A percentile compares a stretch with the other conserved stretches of the same genome.
These are phyloP conservation scores for Styphnolobium japonicum DNA, from an alignment of 306 rosid genomes.

Conservation along the genomic window DNA sequence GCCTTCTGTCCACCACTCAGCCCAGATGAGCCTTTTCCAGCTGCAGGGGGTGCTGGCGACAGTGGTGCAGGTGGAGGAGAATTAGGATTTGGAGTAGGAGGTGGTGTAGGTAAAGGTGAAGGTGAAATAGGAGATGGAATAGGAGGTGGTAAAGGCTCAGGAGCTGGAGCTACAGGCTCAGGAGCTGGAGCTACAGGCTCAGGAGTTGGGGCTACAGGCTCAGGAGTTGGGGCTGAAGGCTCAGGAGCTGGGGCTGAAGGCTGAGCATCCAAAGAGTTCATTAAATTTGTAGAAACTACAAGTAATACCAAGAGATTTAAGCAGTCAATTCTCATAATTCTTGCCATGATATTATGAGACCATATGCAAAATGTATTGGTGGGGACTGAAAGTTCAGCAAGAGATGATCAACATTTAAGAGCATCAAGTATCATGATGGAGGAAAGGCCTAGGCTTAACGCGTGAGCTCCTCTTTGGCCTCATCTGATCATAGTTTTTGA, in stretches of 20 bases:
- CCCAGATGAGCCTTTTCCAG: background rate
- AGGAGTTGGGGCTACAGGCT: background rate
- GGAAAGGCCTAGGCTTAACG: background rate
- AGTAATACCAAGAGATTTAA: background rate
- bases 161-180: background rate
- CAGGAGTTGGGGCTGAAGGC: background rate
- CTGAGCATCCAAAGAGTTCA: conserved; percentile 13
- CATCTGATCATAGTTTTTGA: background rate
- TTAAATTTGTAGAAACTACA: background rate
- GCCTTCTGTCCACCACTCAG: conserved; percentile 25
- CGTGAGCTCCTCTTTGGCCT: background rate
- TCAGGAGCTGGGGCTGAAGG: background rate
- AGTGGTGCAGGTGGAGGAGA: background rate
- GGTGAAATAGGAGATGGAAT: background rate
- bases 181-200: background rate
- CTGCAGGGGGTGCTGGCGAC: background rate
- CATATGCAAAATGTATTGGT: background rate
- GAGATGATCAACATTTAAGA: background rate
- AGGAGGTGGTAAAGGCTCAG: background rate
- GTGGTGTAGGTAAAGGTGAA: background rate
- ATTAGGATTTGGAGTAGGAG: background rate
- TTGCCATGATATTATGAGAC: background rate
- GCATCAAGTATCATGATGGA: background rate
- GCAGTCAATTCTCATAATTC: background rate
- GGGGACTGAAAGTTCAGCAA: background rate